Conservation (phyloP, 371 early-diverging fungal species). For the Rhizopus microsporus region DNA sequence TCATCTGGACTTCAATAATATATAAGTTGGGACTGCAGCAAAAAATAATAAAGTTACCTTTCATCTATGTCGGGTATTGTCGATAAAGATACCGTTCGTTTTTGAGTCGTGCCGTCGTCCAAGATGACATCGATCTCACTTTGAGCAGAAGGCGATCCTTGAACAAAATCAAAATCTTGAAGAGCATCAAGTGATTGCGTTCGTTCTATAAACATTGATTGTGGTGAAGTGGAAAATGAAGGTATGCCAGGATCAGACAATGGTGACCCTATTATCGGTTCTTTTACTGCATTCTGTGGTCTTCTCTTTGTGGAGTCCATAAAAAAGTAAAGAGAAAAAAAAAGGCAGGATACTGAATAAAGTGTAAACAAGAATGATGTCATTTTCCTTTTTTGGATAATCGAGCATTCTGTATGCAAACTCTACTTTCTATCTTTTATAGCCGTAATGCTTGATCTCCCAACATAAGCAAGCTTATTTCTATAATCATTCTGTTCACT, state of each 20-base stretch:
- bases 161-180: conserved; percentile 1
- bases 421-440: too few relatives aligned
- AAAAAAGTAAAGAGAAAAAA: background rate
- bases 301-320: conserved; percentile 16
- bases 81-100: conserved; percentile 33
- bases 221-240: conserved; percentile 23
- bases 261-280: conserved; percentile 18
- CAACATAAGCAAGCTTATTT: too few relatives aligned
- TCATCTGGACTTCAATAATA: conserved; percentile 13
- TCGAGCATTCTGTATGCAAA: too few relatives aligned
- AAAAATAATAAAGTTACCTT: conserved; percentile 3
- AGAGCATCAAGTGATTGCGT: conserved; percentile 16
- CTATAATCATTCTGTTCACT: too few relatives aligned
- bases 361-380: too few relatives aligned
- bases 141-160: conserved; percentile 20
- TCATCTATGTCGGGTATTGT: conserved; percentile 25
- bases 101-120: conserved; percentile 37
- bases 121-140: conserved; percentile 33
- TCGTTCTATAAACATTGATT: conserved; percentile 20
- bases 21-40: background rate
- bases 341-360: too few relatives aligned
- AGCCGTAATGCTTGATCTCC: too few relatives aligned
- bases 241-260: conserved; percentile 21
- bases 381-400: too few relatives aligned
- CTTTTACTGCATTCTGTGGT: conserved; percentile 17